phyloP scores from a whole-genome alignment of 164 flowering plant species.

The Brasenia schreberi region DNA sequence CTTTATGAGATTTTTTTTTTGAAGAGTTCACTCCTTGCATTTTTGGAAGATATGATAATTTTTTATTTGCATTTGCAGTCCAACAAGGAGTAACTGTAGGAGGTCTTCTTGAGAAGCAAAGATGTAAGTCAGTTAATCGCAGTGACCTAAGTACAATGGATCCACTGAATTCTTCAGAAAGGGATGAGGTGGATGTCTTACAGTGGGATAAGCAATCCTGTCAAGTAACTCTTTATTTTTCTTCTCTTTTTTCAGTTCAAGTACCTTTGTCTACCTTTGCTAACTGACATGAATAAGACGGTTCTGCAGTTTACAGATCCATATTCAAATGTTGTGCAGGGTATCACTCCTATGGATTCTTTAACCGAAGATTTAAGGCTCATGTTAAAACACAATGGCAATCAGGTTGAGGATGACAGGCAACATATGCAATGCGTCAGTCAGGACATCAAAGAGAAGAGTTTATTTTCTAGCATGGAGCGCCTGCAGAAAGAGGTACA shows the following conservation, averaged over 20 bases:
- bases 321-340: constrained; percentile 27
- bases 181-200: not conserved
- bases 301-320: constrained; percentile 1
- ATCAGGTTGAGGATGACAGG: constrained; percentile 9
- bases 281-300: not conserved
- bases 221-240: not conserved
- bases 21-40: too few relatives aligned
- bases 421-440: constrained; percentile 22
- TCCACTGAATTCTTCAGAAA: not conserved
- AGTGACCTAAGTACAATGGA: not conserved
- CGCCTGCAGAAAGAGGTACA: constrained; percentile 33
- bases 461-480: constrained; percentile 64
- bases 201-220: not conserved
- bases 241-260: not conserved
- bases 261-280: not conserved
- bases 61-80: too few relatives aligned
- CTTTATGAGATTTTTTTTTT: too few relatives aligned
- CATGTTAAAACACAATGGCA: constrained; percentile 12
- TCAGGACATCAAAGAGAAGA: constrained; percentile 26
- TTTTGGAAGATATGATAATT: too few relatives aligned
- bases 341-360: constrained; percentile 12
- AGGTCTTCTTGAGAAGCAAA: not conserved
- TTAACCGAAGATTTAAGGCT: constrained; percentile 14
- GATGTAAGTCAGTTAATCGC: not conserved
- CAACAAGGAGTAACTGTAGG: not conserved